Percentiles rank a stretch among this genome's conserved stretches.
Evolutionary conservation across 257 asterid genomes (phyloP).

Genomic region (Solanum commersonii): DNA sequence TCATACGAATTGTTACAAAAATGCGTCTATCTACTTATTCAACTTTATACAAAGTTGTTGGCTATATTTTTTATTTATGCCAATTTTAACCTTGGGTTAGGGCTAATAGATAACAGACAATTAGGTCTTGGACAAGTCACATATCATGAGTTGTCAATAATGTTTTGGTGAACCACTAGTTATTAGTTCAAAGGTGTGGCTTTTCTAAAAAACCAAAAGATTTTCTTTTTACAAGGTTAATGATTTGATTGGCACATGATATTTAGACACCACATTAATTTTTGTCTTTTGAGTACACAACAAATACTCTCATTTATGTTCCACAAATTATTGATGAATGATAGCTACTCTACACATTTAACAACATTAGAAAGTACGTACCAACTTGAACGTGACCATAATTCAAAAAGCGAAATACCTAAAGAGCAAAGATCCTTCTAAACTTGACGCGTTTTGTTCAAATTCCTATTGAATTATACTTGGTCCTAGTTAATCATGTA

Average conservation of each 20-base stretch:
- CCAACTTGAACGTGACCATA: too few relatives aligned
- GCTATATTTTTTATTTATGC: too few relatives aligned
- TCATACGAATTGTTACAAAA: too few relatives aligned
- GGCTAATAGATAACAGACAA: neutral
- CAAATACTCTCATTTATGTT: neutral
- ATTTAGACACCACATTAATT: neutral
- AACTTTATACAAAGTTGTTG: fast-evolving
- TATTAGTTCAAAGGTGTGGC: neutral
- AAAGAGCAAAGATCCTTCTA: too few relatives aligned
- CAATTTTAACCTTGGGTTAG: neutral
- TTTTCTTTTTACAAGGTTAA: neutral
- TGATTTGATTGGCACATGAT: neutral
- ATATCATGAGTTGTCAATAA: neutral
- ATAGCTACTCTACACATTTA: too few relatives aligned
- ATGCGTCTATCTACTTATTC: neutral
- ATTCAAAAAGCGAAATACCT: too few relatives aligned
- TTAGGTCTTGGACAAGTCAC: neutral
- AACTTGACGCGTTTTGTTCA: too few relatives aligned
- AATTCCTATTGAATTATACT: too few relatives aligned
- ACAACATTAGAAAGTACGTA: too few relatives aligned
- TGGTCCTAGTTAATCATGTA: too few relatives aligned
- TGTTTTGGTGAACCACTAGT: neutral
- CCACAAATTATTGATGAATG: neutral
- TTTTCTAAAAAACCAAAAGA: neutral
- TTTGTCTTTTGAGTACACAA: neutral